A percentile compares a stretch with the other conserved stretches of the same genome.
These are phyloP conservation scores for Cladophialophora immunda DNA, from an alignment of 2,329 filamentous ascomycete species.

Conservation along the genomic window DNA sequence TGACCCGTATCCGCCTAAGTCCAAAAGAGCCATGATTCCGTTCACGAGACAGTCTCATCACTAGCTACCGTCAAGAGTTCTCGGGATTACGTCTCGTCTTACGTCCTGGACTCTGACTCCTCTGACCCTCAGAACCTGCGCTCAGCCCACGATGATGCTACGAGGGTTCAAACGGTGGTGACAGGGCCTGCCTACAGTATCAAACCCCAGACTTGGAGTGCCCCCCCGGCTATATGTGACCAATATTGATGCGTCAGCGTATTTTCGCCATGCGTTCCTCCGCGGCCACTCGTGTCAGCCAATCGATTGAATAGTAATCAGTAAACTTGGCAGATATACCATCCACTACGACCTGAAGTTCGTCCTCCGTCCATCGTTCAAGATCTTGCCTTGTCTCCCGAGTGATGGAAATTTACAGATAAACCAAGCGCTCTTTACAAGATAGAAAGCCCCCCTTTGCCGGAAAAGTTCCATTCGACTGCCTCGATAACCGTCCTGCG, in stretches of 20 bases:
- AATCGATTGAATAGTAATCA: conserved; percentile 21
- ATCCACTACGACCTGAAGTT: not conserved
- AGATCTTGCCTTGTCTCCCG: not conserved
- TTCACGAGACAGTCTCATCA: not conserved
- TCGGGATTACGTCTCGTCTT: not conserved
- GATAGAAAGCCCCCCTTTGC: not conserved
- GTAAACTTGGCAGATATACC: not conserved
- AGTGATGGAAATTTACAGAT: not conserved
- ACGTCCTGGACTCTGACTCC: not conserved
- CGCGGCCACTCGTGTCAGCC: conserved; percentile 9
- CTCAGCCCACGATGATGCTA: not conserved
- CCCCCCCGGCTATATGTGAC: not conserved
- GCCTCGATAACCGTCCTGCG: not conserved
- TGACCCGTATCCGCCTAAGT: not conserved
- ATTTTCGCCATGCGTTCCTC: not conserved
- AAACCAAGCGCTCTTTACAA: not conserved
- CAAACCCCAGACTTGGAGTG: not conserved
- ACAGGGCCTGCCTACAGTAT: not conserved
- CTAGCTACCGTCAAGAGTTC: not conserved
- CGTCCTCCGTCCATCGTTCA: not conserved
- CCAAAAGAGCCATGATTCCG: too few species aligned
- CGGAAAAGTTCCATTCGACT: not conserved
- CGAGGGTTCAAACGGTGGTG: not conserved
- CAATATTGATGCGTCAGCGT: not conserved
- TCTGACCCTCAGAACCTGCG: not conserved